These are phyloP conservation scores for Neophaeococcomyces mojaviensis DNA, from an alignment of 2,329 filamentous ascomycete species.

Conservation along the genomic window DNA sequence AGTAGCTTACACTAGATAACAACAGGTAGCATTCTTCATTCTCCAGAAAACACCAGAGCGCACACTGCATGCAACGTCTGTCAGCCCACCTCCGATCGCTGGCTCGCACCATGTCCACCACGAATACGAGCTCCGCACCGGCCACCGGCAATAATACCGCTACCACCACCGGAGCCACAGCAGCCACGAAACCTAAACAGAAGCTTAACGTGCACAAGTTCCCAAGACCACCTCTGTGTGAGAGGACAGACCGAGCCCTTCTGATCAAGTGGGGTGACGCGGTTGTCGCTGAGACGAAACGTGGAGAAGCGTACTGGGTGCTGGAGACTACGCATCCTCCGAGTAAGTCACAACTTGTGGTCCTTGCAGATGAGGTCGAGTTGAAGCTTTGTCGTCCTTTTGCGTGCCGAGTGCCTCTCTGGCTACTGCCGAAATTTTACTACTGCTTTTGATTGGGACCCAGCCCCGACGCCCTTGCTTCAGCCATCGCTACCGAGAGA, in stretches of 20 bases:
- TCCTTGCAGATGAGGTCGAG: no score
- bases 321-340: slow-evolving; percentile 57
- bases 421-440: no score
- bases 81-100: neutral
- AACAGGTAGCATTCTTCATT: no score
- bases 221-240: slow-evolving; percentile 51
- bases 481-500: no score
- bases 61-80: neutral
- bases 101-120: neutral
- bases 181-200: slow-evolving; percentile 12
- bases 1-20: no score
- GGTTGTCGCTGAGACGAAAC: slow-evolving; percentile 51
- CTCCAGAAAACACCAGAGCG: no score
- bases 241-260: slow-evolving; percentile 48
- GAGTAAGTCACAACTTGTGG: slow-evolving; percentile 34
- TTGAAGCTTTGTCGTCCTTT: no score
- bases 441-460: no score
- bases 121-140: neutral
- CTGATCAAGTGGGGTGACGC: slow-evolving; percentile 50
- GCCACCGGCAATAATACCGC: neutral
- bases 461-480: no score
- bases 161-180: neutral
- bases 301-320: slow-evolving; percentile 49
- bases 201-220: slow-evolving; percentile 27
- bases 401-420: no score